These are phyloP conservation scores for Penicillium longicatenatum DNA, from an alignment of 495 filamentous ascomycete species.

Conservation along the genomic window DNA sequence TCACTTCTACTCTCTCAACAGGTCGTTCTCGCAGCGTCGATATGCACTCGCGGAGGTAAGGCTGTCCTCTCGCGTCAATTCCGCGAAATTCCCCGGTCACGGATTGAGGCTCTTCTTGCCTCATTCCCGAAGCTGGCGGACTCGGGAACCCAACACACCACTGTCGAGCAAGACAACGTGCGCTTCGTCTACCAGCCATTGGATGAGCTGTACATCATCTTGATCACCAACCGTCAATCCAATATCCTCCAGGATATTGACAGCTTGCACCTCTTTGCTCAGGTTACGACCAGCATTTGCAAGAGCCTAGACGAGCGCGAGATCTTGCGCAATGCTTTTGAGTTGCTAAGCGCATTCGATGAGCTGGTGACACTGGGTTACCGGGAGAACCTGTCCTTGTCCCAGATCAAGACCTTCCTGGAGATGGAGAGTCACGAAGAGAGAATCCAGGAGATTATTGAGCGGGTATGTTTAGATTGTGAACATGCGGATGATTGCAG, in stretches of 20 bases:
- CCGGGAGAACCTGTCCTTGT: conserved; percentile 89
- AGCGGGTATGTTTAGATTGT: conserved; percentile 61
- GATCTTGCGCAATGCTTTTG: conserved; percentile 91
- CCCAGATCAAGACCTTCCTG: conserved; percentile 96
- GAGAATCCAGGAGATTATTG: conserved; percentile 96
- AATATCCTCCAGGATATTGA: conserved; percentile 99
- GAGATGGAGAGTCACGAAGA: conserved; percentile 99
- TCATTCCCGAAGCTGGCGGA: conserved; percentile 97
- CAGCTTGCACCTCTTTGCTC: conserved; percentile 93
- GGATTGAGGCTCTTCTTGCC: conserved; percentile 93
- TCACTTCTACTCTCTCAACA: conserved; percentile 41
- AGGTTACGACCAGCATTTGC: conserved; percentile 95
- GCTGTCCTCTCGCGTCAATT: conserved; percentile 96
- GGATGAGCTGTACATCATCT: conserved; percentile 98
- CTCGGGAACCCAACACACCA: conserved; percentile 93
- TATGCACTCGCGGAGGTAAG: conserved; percentile 97
- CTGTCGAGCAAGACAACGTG: conserved; percentile 97
- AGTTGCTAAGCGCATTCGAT: conserved; percentile 93
- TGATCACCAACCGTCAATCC: conserved; percentile 98
- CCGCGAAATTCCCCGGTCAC: conserved; percentile 90
- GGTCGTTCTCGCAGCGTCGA: conserved; percentile 98
- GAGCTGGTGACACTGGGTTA: conserved; percentile 95
- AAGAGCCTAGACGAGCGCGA: conserved; percentile 94
- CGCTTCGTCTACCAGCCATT: conserved; percentile 99
- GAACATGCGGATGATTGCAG: conserved; percentile 3